phyloP scores from a whole-genome alignment of 1,139 yeast genomes.

The Petasospora rhodanensis region DNA sequence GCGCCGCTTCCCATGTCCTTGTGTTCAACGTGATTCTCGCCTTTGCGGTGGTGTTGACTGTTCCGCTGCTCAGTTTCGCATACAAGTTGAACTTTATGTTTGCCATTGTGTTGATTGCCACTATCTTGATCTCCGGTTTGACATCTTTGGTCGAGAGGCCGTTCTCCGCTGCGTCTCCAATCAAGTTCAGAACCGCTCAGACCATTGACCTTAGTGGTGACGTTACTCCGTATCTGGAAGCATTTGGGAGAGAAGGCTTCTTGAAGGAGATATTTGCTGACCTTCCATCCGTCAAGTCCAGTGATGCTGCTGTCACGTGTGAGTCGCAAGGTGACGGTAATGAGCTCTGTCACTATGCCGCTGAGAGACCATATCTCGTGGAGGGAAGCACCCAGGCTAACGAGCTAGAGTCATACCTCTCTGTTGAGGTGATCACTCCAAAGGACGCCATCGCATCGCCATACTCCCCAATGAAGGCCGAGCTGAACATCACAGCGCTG shows the following conservation, averaged over 20 bases:
- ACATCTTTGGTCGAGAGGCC: slow-evolving; percentile 42
- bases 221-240: slow-evolving; percentile 36
- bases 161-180: slow-evolving; percentile 54
- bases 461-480: slow-evolving; percentile 65
- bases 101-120: slow-evolving; percentile 35
- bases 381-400: slow-evolving; percentile 34
- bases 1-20: slow-evolving; percentile 39
- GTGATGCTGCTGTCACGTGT: slow-evolving; percentile 34
- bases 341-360: slow-evolving; percentile 49
- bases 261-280: slow-evolving; percentile 43
- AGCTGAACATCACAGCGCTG: slow-evolving; percentile 51
- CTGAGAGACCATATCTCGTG: slow-evolving; percentile 49
- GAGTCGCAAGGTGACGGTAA: slow-evolving; percentile 37
- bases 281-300: slow-evolving; percentile 56
- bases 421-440: slow-evolving; percentile 45
- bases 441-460: slow-evolving; percentile 41
- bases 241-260: slow-evolving; percentile 49
- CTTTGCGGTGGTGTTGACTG: slow-evolving; percentile 40
- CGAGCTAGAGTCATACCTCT: slow-evolving; percentile 39
- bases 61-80: slow-evolving; percentile 66
- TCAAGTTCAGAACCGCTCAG: slow-evolving; percentile 68
- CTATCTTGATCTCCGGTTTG: slow-evolving; percentile 36
- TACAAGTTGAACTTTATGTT: slow-evolving; percentile 60
- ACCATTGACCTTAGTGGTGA: slow-evolving; percentile 39
- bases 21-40: slow-evolving; percentile 42